These are phyloP conservation scores for Alectoria sarmentosa DNA, from an alignment of 495 filamentous ascomycete genomes.

Conservation along the genomic window DNA sequence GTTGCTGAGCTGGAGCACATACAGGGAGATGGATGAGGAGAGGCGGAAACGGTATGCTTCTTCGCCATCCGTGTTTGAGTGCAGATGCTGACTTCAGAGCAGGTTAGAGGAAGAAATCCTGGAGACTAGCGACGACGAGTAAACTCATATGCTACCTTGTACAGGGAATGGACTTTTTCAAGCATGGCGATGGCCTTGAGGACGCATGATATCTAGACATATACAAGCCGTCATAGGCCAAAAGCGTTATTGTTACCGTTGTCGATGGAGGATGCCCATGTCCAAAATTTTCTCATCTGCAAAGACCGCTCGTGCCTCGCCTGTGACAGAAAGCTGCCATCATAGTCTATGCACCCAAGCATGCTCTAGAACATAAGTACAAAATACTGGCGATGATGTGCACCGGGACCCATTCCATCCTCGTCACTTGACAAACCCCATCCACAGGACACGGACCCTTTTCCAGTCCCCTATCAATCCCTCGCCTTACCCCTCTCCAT, in stretches of 20 bases:
- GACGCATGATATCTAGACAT: neutral
- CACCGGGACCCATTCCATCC: neutral
- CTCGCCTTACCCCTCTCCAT: neutral
- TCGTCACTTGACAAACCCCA: neutral
- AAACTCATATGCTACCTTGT: neutral
- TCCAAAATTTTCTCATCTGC: neutral
- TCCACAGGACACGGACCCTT: too few species aligned
- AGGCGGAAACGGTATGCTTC: constrained; percentile 44
- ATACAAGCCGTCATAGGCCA: neutral
- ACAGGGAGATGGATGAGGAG: constrained; percentile 85
- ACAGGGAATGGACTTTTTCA: neutral
- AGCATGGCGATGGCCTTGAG: constrained; percentile 11
- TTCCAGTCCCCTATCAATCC: neutral
- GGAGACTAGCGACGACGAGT: constrained; percentile 21
- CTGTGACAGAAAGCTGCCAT: neutral
- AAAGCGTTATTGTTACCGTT: neutral
- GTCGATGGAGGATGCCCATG: neutral
- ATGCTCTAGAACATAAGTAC: neutral
- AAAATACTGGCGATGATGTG: neutral
- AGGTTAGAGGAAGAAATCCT: constrained; percentile 19
- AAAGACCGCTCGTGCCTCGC: neutral
- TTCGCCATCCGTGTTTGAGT: neutral
- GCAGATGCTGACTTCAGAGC: neutral
- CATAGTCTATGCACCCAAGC: neutral
- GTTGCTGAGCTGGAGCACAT: constrained; percentile 84